These are phyloP conservation scores for Cystofilobasidium bisporidii DNA, from an alignment of 768 basidiomycete species.

Conservation along the genomic window DNA sequence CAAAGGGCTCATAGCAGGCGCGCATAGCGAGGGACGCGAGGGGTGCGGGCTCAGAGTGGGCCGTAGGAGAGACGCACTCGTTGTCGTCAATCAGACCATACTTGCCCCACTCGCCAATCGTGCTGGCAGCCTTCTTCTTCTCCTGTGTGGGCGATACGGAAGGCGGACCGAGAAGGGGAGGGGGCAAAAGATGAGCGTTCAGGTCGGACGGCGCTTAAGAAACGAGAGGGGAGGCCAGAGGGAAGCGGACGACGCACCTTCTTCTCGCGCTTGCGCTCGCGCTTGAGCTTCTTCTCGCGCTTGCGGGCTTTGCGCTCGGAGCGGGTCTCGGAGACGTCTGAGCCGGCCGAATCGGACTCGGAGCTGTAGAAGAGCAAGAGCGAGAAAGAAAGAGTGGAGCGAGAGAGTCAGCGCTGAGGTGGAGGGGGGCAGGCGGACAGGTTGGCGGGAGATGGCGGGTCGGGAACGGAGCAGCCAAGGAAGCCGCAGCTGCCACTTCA, in stretches of 20 bases:
- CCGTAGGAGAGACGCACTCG: conserved; percentile 63
- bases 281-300: conserved; percentile 30
- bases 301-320: conserved; percentile 29
- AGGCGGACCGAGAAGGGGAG: not conserved
- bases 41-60: not conserved
- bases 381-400: not conserved
- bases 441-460: too few relatives aligned
- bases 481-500: too few relatives aligned
- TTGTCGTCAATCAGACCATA: conserved; percentile 74
- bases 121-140: conserved; percentile 49
- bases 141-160: conserved; percentile 40
- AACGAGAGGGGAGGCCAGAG: not conserved
- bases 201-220: conserved; percentile 14
- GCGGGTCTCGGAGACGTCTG: conserved; percentile 30
- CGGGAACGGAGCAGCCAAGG: not conserved
- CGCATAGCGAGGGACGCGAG: conserved; percentile 1
- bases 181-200: too few relatives aligned
- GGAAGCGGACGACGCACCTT: conserved; percentile 44
- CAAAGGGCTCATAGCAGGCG: not conserved
- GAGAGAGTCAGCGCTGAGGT: not conserved
- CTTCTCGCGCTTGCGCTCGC: conserved; percentile 32
- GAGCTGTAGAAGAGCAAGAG: conserved; percentile 6
- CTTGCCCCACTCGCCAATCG: conserved; percentile 67
- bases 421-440: conserved; percentile 9
- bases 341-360: conserved; percentile 31